phyloP scores from a whole-genome alignment of 805 yeast species.

The Blastobotrys chiropterorum region DNA sequence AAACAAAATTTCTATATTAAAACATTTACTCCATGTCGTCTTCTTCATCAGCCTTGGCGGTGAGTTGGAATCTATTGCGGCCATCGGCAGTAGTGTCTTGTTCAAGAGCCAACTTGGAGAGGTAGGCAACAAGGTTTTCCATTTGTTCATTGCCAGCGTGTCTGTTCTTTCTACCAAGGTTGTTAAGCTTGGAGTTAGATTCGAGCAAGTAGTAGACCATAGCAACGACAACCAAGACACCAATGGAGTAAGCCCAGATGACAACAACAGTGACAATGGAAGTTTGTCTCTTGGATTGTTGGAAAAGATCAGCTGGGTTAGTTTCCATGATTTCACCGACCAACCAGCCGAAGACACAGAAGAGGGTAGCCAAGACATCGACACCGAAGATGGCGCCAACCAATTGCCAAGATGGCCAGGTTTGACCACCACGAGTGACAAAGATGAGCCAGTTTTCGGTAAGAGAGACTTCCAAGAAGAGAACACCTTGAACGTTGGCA shows the following conservation, averaged over 20 bases:
- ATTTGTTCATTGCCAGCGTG: slow-evolving; percentile 27
- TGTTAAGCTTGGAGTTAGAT: slow-evolving; percentile 27
- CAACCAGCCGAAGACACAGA: slow-evolving; percentile 92
- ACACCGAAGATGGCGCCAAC: slow-evolving; percentile 88
- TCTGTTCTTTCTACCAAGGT: slow-evolving; percentile 31
- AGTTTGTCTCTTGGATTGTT: slow-evolving; percentile 62
- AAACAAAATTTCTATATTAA: slow-evolving; percentile 1
- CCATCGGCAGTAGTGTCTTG: slow-evolving; percentile 31
- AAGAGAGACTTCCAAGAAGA: slow-evolving; percentile 88
- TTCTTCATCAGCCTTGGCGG: slow-evolving; percentile 30
- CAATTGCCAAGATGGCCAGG: slow-evolving; percentile 98
- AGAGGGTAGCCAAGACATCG: slow-evolving; percentile 87
- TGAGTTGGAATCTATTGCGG: slow-evolving; percentile 28
- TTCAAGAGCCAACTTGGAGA: slow-evolving; percentile 34
- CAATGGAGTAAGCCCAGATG: slow-evolving; percentile 91
- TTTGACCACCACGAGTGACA: slow-evolving; percentile 97
- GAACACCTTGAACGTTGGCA: slow-evolving; percentile 90
- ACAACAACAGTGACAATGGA: slow-evolving; percentile 91
- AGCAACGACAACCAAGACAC: slow-evolving; percentile 92
- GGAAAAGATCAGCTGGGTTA: slow-evolving; percentile 41
- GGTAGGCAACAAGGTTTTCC: slow-evolving; percentile 33
- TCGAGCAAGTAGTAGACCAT: slow-evolving; percentile 84
- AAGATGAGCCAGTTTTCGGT: slow-evolving; percentile 97
- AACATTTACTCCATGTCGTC: slow-evolving; percentile 30
- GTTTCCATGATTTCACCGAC: slow-evolving; percentile 31